Conservation (phyloP, 2,329 filamentous ascomycete species). For the Diplocarpon mali region DNA sequence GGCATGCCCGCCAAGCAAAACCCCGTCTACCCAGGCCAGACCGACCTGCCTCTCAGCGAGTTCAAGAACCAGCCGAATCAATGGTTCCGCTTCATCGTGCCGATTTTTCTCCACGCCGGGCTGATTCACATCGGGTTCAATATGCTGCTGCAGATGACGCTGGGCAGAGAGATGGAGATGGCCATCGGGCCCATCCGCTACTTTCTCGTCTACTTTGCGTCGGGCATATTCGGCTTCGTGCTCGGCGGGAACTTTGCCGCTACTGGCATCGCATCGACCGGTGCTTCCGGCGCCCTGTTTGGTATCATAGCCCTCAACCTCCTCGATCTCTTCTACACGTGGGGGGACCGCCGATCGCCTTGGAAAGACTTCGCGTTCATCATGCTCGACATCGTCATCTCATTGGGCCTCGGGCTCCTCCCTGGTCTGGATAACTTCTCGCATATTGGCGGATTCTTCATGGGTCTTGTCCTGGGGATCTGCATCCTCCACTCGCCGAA, state of each 20-base stretch:
- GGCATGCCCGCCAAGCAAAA: conserved; percentile 31
- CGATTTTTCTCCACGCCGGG: conserved; percentile 92
- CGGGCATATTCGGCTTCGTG: conserved; percentile 92
- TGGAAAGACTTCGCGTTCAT: conserved; percentile 82
- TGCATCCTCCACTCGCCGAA: conserved; percentile 84
- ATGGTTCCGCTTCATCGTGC: conserved; percentile 93
- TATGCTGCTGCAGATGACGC: conserved; percentile 77
- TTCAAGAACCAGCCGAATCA: conserved; percentile 56
- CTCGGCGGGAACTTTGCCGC: conserved; percentile 89
- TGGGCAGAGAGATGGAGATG: conserved; percentile 86
- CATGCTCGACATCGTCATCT: conserved; percentile 72
- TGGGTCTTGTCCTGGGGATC: conserved; percentile 79
- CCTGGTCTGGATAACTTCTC: conserved; percentile 95
- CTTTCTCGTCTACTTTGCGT: conserved; percentile 76
- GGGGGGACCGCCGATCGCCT: conserved; percentile 67
- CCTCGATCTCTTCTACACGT: conserved; percentile 86
- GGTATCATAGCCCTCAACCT: conserved; percentile 82
- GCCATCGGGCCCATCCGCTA: conserved; percentile 84
- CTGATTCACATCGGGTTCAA: conserved; percentile 95
- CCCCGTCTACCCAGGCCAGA: conserved; percentile 33
- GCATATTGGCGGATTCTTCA: conserved; percentile 91
- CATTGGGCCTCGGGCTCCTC: conserved; percentile 83
- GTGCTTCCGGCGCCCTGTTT: conserved; percentile 83
- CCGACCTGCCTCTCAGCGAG: conserved; percentile 27
- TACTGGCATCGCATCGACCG: conserved; percentile 69